Evolutionary conservation across 495 filamentous ascomycete species (phyloP), one percentile per base, ranked within the genome.

Genomic region (Rusavskia elegans): DNA sequence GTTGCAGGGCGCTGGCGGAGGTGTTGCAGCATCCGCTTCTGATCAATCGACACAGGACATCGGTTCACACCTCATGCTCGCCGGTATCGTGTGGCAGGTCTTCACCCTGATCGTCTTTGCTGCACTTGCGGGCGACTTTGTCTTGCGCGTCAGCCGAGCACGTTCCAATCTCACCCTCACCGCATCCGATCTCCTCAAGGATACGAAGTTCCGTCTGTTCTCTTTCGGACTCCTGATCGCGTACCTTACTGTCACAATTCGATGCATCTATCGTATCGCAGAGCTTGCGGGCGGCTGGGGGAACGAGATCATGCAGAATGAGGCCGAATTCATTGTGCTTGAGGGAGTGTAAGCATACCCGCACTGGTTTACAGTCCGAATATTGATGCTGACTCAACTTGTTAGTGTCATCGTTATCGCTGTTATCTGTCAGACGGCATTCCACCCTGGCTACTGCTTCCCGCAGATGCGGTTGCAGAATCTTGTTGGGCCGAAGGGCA

Each of bases 281-380:
- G 78, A 82, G 62, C 81, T 84, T 77, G 73, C 75, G 5, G 80
- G 78, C 10, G 82, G 82, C 11, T 86, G 81, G 80, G 77, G 78
- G 5, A 81, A 77, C 60, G 59, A 69, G 0, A 70, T 83, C 55
- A 85, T 84, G 81, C 79, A 77, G 56, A 74, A 81, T 54, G 76
- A 85, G 64, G 57, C 68, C 21, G 73, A 75, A 17, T 84, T 85
- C 58, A 71, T 82, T 19, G 71, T 76, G 16, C 65, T 85, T 37
- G 81, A 85, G 61, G 67, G 71, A 61, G 69, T 71, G 72, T 74
- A 55, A 63, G 71, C 7, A 35, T 35, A 35, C 32, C 32, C 2
- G 8, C 13, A 14, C 32, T 11, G 13, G 2, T 11, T 14, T 11
- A 35, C 7, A 8, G 13, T 35, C 32, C 2, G 32, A 35, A 10